Evolutionary conservation across 2,329 filamentous ascomycete genomes (phyloP).

Genomic region (Huntiella savannae): DNA sequence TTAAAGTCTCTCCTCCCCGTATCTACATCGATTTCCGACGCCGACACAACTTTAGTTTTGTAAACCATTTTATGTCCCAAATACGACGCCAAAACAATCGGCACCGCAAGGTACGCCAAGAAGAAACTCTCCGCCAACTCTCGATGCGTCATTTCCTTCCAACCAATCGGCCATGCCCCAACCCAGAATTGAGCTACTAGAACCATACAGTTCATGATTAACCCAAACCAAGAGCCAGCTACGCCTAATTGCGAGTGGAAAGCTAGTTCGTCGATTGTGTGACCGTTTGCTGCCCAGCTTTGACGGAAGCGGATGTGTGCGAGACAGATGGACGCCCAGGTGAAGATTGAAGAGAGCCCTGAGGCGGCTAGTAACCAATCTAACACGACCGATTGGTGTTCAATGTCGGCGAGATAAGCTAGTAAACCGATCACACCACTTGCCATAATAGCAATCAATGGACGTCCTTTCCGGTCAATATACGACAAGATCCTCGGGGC

Average conservation of each 20-base stretch:
- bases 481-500: slow-evolving; percentile 62
- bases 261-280: slow-evolving; percentile 56
- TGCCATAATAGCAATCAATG: slow-evolving; percentile 50
- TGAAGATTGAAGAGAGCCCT: slow-evolving; percentile 53
- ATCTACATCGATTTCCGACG: slow-evolving; percentile 65
- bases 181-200: slow-evolving; percentile 78
- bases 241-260: slow-evolving; percentile 67
- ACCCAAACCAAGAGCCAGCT: slow-evolving; percentile 60
- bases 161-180: slow-evolving; percentile 55
- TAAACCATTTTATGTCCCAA: slow-evolving; percentile 57
- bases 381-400: slow-evolving; percentile 41
- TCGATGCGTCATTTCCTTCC: slow-evolving; percentile 22
- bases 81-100: slow-evolving; percentile 50
- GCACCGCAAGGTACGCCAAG: slow-evolving; percentile 48
- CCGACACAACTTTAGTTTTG: slow-evolving; percentile 45
- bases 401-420: slow-evolving; percentile 48
- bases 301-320: slow-evolving; percentile 78
- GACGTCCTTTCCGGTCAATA: slow-evolving; percentile 66
- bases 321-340: slow-evolving; percentile 72
- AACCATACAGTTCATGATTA: slow-evolving; percentile 56
- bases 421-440: slow-evolving; percentile 53
- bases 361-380: slow-evolving; percentile 61
- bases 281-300: slow-evolving; percentile 54
- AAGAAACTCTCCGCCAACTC: slow-evolving; percentile 50
- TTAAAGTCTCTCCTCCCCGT: slow-evolving; percentile 77